These are phyloP conservation scores for Herpetomonas samuelpessoai DNA, from an alignment of 208 protist species.

Conservation along the genomic window DNA sequence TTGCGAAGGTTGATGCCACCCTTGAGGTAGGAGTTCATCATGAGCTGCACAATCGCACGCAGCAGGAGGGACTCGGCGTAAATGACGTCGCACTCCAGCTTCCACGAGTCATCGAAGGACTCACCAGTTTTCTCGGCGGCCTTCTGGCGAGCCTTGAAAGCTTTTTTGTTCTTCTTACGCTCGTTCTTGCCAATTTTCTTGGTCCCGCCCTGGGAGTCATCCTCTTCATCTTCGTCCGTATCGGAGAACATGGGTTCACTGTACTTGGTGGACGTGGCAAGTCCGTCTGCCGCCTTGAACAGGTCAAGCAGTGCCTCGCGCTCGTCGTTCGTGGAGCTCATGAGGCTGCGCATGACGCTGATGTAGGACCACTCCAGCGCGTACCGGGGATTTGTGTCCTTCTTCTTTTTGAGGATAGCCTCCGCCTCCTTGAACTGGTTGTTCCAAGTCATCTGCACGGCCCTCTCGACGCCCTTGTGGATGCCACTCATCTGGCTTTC, in stretches of 20 bases:
- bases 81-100: conserved; percentile 90
- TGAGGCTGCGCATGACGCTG: conserved; percentile 69
- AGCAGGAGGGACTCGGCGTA: conserved; percentile 86
- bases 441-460: conserved; percentile 80
- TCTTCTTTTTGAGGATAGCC: conserved; percentile 47
- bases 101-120: conserved; percentile 72
- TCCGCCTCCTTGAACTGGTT: conserved; percentile 74
- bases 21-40: conserved; percentile 91
- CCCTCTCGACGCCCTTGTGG: conserved; percentile 44
- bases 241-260: conserved; percentile 60
- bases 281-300: conserved; percentile 74
- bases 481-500: conserved; percentile 27
- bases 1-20: conserved; percentile 88
- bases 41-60: conserved; percentile 80
- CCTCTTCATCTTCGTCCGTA: conserved; percentile 31
- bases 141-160: conserved; percentile 52
- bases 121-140: conserved; percentile 41
- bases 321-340: conserved; percentile 82
- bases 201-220: conserved; percentile 17
- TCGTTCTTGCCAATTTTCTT: conserved; percentile 18
- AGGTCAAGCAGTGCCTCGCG: conserved; percentile 64
- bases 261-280: conserved; percentile 74
- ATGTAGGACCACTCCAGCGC: conserved; percentile 82
- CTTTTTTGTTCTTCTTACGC: conserved; percentile 59
- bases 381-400: conserved; percentile 78